These are phyloP conservation scores for Boletellus deceptivus DNA, from an alignment of 1,284 basidiomycete genomes.

Conservation along the genomic window DNA sequence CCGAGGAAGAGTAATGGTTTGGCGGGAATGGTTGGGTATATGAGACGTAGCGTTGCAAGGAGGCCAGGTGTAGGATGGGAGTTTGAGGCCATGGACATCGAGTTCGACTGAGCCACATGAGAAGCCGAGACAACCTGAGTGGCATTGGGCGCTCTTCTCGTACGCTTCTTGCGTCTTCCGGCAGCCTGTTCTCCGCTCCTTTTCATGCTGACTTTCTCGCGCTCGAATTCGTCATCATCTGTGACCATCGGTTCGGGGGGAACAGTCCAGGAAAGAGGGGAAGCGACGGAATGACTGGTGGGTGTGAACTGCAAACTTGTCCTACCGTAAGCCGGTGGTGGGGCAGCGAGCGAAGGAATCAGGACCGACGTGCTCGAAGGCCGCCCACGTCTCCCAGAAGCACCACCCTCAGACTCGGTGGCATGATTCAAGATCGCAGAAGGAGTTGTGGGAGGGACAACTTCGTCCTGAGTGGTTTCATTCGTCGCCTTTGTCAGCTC, in stretches of 20 bases:
- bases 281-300: conserved; percentile 44
- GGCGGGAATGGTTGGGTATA: conserved; percentile 74
- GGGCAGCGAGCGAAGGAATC: conserved; percentile 27
- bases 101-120: conserved; percentile 3
- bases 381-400: conserved; percentile 25
- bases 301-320: conserved; percentile 66
- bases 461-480: neutral
- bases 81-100: neutral
- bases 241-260: conserved; percentile 22
- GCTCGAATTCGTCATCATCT: conserved; percentile 42
- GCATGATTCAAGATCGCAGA: neutral
- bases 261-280: conserved; percentile 22
- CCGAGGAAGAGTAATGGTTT: conserved; percentile 74
- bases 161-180: conserved; percentile 25
- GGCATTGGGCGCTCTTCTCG: conserved; percentile 28
- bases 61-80: conserved; percentile 18
- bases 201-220: conserved; percentile 43
- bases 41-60: conserved; percentile 48
- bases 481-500: conserved; percentile 49
- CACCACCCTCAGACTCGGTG: conserved; percentile 20
- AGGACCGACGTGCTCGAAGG: conserved; percentile 39
- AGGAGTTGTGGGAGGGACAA: conserved; percentile 5
- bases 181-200: conserved; percentile 37
- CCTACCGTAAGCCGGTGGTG: conserved; percentile 30
- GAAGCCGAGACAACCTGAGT: conserved; percentile 25